These are phyloP conservation scores for Salvia sclarea DNA, from an alignment of 305 asterid species.

Conservation along the genomic window DNA sequence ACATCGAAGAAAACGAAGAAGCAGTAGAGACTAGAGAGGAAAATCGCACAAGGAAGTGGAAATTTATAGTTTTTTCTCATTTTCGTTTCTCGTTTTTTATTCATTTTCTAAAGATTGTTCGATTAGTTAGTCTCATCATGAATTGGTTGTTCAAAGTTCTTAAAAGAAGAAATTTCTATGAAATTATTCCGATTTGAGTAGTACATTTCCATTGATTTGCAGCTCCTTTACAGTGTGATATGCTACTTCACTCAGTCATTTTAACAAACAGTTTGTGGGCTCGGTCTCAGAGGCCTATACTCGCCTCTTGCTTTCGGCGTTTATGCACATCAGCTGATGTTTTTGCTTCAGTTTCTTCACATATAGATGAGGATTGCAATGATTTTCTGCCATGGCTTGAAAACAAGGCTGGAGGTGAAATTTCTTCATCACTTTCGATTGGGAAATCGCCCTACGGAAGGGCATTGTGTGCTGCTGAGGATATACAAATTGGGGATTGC, in stretches of 20 bases:
- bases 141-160: neutral
- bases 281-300: constrained; percentile 30
- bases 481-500: constrained; percentile 60
- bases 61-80: neutral
- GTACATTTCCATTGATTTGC: constrained; percentile 1
- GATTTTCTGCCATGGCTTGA: constrained; percentile 80
- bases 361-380: constrained; percentile 41
- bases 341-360: constrained; percentile 29
- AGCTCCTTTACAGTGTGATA: neutral
- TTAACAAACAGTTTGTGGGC: constrained; percentile 43
- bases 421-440: constrained; percentile 63
- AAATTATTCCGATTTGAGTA: neutral
- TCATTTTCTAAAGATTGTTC: neutral
- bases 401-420: constrained; percentile 51
- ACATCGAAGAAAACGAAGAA: constrained; percentile 53
- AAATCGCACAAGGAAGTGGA: constrained; percentile 2
- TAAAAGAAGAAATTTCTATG: neutral
- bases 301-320: constrained; percentile 30
- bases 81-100: neutral
- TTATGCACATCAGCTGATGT: constrained; percentile 9
- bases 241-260: constrained; percentile 38
- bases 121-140: constrained; percentile 1
- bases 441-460: constrained; percentile 69
- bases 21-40: constrained; percentile 40
- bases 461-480: constrained; percentile 55